Evolutionary conservation across 2,329 filamentous ascomycete species (phyloP).

Genomic region (Stromatinia cepivora): DNA sequence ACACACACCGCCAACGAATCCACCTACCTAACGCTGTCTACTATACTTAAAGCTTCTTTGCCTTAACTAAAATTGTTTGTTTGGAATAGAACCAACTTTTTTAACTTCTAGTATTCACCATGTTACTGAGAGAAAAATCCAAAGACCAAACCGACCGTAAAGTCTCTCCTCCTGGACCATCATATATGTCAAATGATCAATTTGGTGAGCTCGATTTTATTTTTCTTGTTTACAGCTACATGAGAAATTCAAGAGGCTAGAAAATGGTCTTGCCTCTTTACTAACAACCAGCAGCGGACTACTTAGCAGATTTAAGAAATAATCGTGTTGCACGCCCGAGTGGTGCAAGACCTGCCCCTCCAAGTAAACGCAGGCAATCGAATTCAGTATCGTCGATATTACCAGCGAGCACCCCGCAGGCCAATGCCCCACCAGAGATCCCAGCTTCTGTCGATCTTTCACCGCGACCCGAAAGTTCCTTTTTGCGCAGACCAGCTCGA

Average conservation of each 20-base stretch:
- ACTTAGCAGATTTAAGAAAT: conserved; percentile 69
- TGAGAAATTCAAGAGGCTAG: neutral
- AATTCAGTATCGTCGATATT: conserved; percentile 44
- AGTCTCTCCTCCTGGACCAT: conserved; percentile 60
- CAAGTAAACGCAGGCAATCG: conserved; percentile 40
- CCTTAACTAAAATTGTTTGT: neutral
- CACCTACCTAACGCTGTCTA: conserved; percentile 8
- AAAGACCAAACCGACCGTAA: conserved; percentile 47
- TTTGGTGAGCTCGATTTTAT: conserved; percentile 52
- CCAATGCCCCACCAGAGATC: conserved; percentile 26
- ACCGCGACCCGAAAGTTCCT: conserved; percentile 35
- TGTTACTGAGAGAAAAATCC: conserved; percentile 39
- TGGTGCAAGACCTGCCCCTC: conserved; percentile 65
- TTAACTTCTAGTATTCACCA: conserved; percentile 20
- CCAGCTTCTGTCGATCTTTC: conserved; percentile 28
- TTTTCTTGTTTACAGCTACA: neutral
- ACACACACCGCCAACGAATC: conserved; percentile 20
- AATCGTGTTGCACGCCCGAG: conserved; percentile 67
- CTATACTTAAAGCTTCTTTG: conserved; percentile 5
- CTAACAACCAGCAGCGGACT: conserved; percentile 55
- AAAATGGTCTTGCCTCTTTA: conserved; percentile 3
- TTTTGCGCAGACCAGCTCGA: conserved; percentile 37
- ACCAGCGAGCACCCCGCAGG: conserved; percentile 14
- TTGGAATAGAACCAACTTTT: neutral
- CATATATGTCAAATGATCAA: conserved; percentile 67